Evolutionary conservation across 257 asterid species (phyloP), one percentile per base, ranked within the genome.

Genomic region (Solanum sejunctum): DNA sequence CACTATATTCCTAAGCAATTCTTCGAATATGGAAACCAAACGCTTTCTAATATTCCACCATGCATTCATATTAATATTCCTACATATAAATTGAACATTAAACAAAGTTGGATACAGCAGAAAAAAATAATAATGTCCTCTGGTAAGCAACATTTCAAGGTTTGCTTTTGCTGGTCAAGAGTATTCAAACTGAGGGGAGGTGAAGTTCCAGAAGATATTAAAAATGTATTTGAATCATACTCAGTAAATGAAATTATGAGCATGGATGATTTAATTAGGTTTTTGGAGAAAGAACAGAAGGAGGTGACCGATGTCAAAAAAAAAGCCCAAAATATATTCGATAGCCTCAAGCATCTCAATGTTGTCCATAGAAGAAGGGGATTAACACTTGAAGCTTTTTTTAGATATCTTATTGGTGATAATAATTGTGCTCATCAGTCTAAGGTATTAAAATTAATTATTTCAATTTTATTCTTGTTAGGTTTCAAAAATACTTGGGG

Each of bases 81-180:
- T 21, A 52, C 63, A 16, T 66, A 67, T 66, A 67, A 67, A 56
- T 83, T 32, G 39, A 58, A 28, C 60, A 49, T 16, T 39, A 67
- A 32, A 41, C 43, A 43, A 82, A 82, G 61, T 43, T 49, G 6
- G 8, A 51, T 78, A 51, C 8, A 10, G 41, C n/a, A 70, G 39
- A 16, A 51, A 51, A 51, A 51, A 21, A 75, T 28, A 47, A 36
- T 45, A 39, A 85, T 85, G 87, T 61, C 67, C 5, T 23, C 52
- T 17, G 58, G 58, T 51, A 78, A 78, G 47, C 87, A 86, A 86
- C 87, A 56, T 32, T 86, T 86, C 82, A 84, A 79, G 83, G 20
- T 86, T 36, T 82, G 88, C 49, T 84, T 71, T 67, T 84, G 86
- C 75, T 86, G 85, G 66, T 36, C 84, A 39, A 70, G 87, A 52